Percentiles rank a stretch among this genome's conserved stretches.
Evolutionary conservation across 192 early-diverging fungal genomes (phyloP).

Genomic region (Entophlyctis luteolus): DNA sequence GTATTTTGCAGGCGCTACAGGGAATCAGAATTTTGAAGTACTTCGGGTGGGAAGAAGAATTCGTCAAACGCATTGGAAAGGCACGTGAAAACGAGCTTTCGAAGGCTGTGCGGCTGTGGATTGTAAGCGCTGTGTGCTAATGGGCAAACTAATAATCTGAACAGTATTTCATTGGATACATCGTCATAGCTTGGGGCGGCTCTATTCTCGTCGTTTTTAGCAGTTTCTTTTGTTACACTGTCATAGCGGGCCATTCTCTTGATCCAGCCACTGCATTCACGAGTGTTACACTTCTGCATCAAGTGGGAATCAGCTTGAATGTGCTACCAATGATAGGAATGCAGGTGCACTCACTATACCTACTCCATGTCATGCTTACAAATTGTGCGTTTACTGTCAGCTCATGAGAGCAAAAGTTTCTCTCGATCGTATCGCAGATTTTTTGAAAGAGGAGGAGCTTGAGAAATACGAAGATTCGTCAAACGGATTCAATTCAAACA

Average conservation of each 20-base stretch:
- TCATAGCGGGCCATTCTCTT: constrained; percentile 30
- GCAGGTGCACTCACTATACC: constrained; percentile 4
- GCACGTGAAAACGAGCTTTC: constrained; percentile 30
- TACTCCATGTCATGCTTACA: neutral
- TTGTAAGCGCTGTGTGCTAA: neutral
- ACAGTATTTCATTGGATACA: constrained; percentile 20
- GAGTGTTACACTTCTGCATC: constrained; percentile 26
- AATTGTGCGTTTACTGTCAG: neutral
- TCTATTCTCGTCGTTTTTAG: constrained; percentile 53
- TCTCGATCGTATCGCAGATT: constrained; percentile 32
- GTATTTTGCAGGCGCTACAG: constrained; percentile 54
- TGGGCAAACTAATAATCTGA: neutral
- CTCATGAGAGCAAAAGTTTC: constrained; percentile 31
- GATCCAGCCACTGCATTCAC: constrained; percentile 44
- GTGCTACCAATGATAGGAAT: constrained; percentile 20
- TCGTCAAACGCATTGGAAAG: constrained; percentile 25
- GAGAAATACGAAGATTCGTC: constrained; percentile 30
- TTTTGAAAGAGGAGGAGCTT: constrained; percentile 38
- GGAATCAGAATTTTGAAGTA: constrained; percentile 95
- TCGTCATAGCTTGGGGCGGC: constrained; percentile 10
- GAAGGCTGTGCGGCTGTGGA: neutral
- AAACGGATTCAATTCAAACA: neutral
- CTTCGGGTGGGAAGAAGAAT: constrained; percentile 50
- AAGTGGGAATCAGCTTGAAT: constrained; percentile 25
- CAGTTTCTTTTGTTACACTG: constrained; percentile 56